These are phyloP conservation scores for Penicillium italicum DNA, from an alignment of 2,329 filamentous ascomycete genomes.

Conservation along the genomic window DNA sequence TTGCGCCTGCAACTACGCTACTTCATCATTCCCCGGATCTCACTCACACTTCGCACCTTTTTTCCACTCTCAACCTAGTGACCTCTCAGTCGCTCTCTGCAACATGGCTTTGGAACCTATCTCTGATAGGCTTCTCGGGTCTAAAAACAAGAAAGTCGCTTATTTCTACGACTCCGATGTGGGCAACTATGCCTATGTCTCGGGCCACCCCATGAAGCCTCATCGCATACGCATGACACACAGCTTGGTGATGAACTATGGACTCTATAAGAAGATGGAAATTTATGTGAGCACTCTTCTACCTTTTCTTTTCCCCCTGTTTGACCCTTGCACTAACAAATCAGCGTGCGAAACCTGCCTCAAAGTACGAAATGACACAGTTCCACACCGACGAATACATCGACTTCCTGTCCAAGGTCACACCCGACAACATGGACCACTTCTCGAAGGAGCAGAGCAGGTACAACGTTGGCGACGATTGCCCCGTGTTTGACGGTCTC, in stretches of 20 bases:
- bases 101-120: slow-evolving; percentile 53
- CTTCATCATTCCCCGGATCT: slow-evolving; percentile 16
- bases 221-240: slow-evolving; percentile 65
- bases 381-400: slow-evolving; percentile 73
- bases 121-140: slow-evolving; percentile 47
- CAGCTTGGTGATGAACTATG: slow-evolving; percentile 67
- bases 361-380: slow-evolving; percentile 68
- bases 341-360: slow-evolving; percentile 74
- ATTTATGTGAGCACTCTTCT: slow-evolving; percentile 55
- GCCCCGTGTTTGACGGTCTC: slow-evolving; percentile 65
- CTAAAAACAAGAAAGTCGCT: slow-evolving; percentile 75
- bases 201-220: slow-evolving; percentile 66
- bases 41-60: slow-evolving; percentile 1
- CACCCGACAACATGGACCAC: slow-evolving; percentile 96
- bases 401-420: slow-evolving; percentile 77
- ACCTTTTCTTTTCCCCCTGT: not conserved
- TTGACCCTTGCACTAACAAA: slow-evolving; percentile 17
- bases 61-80: not conserved
- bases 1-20: slow-evolving; percentile 2
- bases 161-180: slow-evolving; percentile 99
- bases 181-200: slow-evolving; percentile 94
- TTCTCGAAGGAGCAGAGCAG: slow-evolving; percentile 86
- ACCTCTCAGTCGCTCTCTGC: not conserved
- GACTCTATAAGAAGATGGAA: slow-evolving; percentile 70
- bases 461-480: slow-evolving; percentile 65